A percentile compares a stretch with the other conserved stretches of the same genome.
Conservation (phyloP, 2,329 filamentous ascomycete genomes). For the Beauveria caledonica region DNA sequence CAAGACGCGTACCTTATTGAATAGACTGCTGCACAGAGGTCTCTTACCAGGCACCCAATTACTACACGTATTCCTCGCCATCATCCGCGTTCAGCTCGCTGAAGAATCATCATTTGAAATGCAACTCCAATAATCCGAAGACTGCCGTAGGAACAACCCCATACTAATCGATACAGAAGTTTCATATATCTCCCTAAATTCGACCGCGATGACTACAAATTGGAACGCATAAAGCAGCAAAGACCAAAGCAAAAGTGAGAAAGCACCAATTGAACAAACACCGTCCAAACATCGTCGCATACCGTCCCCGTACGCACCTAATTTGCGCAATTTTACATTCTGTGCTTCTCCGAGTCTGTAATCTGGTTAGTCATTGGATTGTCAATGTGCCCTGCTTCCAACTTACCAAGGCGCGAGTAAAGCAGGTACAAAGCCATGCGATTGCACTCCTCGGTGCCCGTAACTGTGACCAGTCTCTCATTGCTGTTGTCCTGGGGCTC, state of each 20-base stretch:
- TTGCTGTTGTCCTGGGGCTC: slow-evolving; percentile 99
- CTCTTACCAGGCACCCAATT: background rate
- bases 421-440: slow-evolving; percentile 99
- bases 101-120: slow-evolving; percentile 1
- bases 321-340: slow-evolving; percentile 23
- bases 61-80: background rate
- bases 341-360: slow-evolving; percentile 38
- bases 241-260: background rate
- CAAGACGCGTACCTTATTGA: background rate
- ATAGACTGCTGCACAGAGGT: background rate
- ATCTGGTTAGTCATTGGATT: slow-evolving; percentile 6
- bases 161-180: slow-evolving; percentile 10
- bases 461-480: slow-evolving; percentile 93
- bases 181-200: slow-evolving; percentile 6
- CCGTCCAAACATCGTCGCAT: background rate
- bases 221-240: background rate
- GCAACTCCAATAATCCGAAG: background rate
- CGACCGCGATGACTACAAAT: slow-evolving; percentile 5
- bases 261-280: slow-evolving; percentile 1
- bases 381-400: slow-evolving; percentile 18
- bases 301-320: background rate
- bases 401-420: slow-evolving; percentile 86
- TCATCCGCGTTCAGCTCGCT: background rate
- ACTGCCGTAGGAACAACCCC: slow-evolving; percentile 3
- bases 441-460: slow-evolving; percentile 96